Percentiles rank a stretch among this genome's conserved stretches.
Conservation (phyloP, 164 flowering plant genomes). For the Magnolia officinalis region DNA sequence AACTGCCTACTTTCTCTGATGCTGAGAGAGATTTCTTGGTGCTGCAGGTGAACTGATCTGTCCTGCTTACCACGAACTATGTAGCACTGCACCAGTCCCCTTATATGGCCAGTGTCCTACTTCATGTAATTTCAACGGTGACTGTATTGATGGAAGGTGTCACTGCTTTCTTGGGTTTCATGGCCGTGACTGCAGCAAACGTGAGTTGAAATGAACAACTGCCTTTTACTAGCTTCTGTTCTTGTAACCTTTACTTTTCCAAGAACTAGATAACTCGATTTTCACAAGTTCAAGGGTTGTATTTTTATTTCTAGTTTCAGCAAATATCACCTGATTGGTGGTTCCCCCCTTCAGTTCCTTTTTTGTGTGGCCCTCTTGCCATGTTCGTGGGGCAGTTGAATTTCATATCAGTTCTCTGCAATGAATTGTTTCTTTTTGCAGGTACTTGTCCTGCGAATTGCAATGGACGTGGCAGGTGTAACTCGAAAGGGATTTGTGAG, state of each 20-base stretch:
- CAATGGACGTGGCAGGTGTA: conserved; percentile 78
- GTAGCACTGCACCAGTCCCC: conserved; percentile 38
- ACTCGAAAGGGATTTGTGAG: conserved; percentile 64
- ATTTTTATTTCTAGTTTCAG: background rate
- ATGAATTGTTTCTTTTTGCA: conserved; percentile 28
- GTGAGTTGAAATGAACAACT: conserved; percentile 38
- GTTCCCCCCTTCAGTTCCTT: background rate
- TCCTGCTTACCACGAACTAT: conserved; percentile 90
- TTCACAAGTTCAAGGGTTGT: no score
- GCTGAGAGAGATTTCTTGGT: background rate
- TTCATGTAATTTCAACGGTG: conserved; percentile 85
- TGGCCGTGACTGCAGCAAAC: conserved; percentile 82
- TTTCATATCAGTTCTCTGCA: background rate
- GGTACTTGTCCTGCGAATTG: conserved; percentile 81
- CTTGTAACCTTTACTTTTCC: no score
- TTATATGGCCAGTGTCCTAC: conserved; percentile 63
- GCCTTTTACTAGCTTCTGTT: background rate
- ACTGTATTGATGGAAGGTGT: conserved; percentile 80
- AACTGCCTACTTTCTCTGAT: background rate
- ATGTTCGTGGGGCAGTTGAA: background rate
- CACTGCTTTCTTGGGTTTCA: conserved; percentile 86
- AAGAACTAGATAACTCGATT: background rate
- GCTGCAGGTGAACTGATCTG: conserved; percentile 74
- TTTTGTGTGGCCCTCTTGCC: background rate
- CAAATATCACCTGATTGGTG: background rate